These are phyloP conservation scores for Centrapalus pauciflorus DNA, from an alignment of 129 eudicot species.

Conservation along the genomic window DNA sequence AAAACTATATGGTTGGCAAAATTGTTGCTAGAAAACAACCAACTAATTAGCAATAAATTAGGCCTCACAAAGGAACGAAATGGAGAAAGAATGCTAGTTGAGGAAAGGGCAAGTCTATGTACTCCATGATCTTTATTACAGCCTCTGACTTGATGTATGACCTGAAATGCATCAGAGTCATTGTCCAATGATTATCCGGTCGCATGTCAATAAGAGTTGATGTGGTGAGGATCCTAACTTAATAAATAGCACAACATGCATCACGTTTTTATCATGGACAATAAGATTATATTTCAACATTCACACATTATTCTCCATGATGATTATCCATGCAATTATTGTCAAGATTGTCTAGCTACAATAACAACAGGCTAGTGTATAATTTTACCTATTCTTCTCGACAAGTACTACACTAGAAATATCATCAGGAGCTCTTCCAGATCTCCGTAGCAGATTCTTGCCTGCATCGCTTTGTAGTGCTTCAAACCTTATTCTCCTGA, in stretches of 20 bases:
- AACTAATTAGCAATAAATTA: neutral
- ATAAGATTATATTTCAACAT: neutral
- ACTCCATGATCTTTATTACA: constrained; percentile 94
- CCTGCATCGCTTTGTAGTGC: constrained; percentile 95
- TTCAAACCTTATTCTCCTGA: constrained; percentile 88
- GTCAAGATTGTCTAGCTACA: neutral
- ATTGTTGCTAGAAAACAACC: neutral
- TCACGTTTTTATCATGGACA: neutral
- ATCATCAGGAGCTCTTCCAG: constrained; percentile 97
- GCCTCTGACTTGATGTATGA: constrained; percentile 95
- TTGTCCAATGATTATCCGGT: neutral
- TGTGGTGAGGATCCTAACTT: neutral
- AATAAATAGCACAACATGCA: neutral
- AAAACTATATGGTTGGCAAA: neutral
- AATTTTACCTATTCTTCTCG: constrained; percentile 62
- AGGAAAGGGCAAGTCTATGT: constrained; percentile 91
- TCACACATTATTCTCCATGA: neutral
- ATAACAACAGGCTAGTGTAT: neutral
- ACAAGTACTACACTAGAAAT: constrained; percentile 96
- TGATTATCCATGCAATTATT: neutral
- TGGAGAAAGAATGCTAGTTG: constrained; percentile 89
- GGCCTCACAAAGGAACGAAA: constrained; percentile 75
- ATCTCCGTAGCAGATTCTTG: constrained; percentile 62
- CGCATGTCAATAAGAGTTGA: neutral
- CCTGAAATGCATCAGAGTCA: constrained; percentile 38